Evolutionary conservation across 441 rosid genomes (phyloP), one percentile per base, ranked within the genome.

Genomic region (Bruguiera hainesii): DNA sequence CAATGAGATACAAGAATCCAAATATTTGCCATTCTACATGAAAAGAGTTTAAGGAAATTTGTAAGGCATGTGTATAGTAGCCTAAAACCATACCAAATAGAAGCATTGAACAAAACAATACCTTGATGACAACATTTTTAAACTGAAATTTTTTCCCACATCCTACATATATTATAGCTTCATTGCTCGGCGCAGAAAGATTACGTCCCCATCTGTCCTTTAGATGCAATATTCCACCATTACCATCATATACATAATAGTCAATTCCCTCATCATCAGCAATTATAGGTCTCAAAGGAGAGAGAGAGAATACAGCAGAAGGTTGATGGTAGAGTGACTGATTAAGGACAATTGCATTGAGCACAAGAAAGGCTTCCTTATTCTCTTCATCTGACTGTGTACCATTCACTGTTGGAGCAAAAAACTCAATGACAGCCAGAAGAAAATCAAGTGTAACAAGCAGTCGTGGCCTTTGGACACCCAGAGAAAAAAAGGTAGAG

Each of bases 401-500:
- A 80, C 71, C 73, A 57, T 95, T 90, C 63, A 95, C 81, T 48
- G 91, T 71, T 19, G 98, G 99, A 75, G 88, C 90, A 78, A 96
- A 96, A 78, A 96, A 96, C 81, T 96, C 98, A 68, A 83, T 89
- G 62, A 96, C 87, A 26, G 96, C 96, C 68, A 92, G 83, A 71
- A 96, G 85, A 85, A 96, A 96, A 87, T 96, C 99, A 75, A 96
- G 89, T 59, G 97, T 96, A 74, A 96, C 98, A 71, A 96, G 95
- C 73, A 96, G 80, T 69, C 89, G 98, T 28, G 99, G 99, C 85
- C 95, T 88, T 77, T 90, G 99, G 80, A 92, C 73, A 78, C 85
- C 82, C 20, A 90, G 42, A 35, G 93, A 89, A 64, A 90, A 65
- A 56, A 71, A 76, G 48, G 96, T 88, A 42, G 87, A 85, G 67